Evolutionary conservation across 2,329 filamentous ascomycete species (phyloP).

Genomic region (Dactylellina drechsleri): DNA sequence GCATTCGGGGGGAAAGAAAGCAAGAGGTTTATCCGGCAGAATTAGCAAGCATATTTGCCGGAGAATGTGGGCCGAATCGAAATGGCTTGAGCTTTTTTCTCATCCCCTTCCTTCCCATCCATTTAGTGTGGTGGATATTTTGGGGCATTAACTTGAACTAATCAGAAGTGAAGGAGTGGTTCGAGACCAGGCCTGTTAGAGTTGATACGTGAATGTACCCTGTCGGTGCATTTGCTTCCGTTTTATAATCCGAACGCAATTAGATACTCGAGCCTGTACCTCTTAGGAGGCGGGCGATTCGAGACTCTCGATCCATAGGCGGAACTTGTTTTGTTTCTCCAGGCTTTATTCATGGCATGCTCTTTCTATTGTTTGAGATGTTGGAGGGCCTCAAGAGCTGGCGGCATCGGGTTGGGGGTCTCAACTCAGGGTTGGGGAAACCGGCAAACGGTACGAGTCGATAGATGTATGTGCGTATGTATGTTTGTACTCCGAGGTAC

Average conservation of each 20-base stretch:
- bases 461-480: not conserved
- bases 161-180: slow-evolving; percentile 13
- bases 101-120: not conserved
- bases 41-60: slow-evolving; percentile 50
- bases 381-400: too few species aligned
- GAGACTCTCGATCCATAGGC: too few species aligned
- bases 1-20: too few species aligned
- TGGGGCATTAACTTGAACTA: slow-evolving; percentile 18
- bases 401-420: slow-evolving; percentile 6
- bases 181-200: slow-evolving; percentile 27
- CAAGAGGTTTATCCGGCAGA: slow-evolving; percentile 47
- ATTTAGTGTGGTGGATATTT: slow-evolving; percentile 9
- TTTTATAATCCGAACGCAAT: slow-evolving; percentile 14
- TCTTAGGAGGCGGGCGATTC: too few species aligned
- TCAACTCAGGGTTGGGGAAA: slow-evolving; percentile 8
- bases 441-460: slow-evolving; percentile 8
- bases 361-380: too few species aligned
- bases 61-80: slow-evolving; percentile 29
- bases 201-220: too few species aligned
- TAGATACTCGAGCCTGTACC: too few species aligned
- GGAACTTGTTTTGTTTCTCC: too few species aligned
- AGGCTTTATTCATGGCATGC: too few species aligned
- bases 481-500: slow-evolving; percentile 1
- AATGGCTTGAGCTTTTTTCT: slow-evolving; percentile 30
- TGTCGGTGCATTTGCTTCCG: not conserved